Conservation (phyloP, 768 basidiomycete genomes). For the Amylocystis lapponica region DNA sequence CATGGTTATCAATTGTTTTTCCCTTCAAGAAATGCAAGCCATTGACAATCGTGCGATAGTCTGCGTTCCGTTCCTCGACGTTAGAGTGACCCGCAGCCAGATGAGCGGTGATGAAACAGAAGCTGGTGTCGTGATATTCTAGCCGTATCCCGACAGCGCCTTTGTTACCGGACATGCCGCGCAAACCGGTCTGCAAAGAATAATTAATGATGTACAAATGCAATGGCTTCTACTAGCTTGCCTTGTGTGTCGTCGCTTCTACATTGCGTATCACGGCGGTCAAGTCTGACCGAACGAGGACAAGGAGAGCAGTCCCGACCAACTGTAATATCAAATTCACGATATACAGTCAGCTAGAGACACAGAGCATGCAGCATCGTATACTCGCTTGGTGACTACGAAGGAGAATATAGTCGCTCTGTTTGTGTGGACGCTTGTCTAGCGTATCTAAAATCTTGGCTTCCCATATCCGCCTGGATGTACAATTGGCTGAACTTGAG, state of each 20-base stretch:
- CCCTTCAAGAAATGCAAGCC: constrained; percentile 88
- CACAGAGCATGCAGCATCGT: too few relatives aligned
- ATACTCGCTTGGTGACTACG: constrained; percentile 81
- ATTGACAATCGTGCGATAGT: constrained; percentile 81
- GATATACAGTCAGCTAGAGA: too few relatives aligned
- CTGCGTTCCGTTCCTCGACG: constrained; percentile 84
- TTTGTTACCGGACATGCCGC: constrained; percentile 96
- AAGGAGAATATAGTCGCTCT: constrained; percentile 73
- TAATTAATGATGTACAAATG: neutral
- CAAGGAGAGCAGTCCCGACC: constrained; percentile 89
- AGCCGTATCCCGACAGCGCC: constrained; percentile 93
- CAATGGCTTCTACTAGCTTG: constrained; percentile 26
- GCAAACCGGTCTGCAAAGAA: constrained; percentile 61
- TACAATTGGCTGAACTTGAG: neutral
- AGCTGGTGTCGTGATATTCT: constrained; percentile 84
- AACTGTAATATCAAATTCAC: constrained; percentile 48
- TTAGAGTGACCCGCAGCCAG: constrained; percentile 94
- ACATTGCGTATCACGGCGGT: constrained; percentile 83
- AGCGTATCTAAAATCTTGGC: constrained; percentile 73
- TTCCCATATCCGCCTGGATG: constrained; percentile 79
- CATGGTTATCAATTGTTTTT: constrained; percentile 82
- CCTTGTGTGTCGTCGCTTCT: constrained; percentile 89
- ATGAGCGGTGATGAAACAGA: constrained; percentile 95
- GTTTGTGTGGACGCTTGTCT: constrained; percentile 60
- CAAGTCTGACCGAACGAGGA: constrained; percentile 75